Percentiles rank a stretch among this genome's conserved stretches.
phyloP scores from a whole-genome alignment of 2,329 filamentous ascomycete species.

The Cercospora beticola region DNA sequence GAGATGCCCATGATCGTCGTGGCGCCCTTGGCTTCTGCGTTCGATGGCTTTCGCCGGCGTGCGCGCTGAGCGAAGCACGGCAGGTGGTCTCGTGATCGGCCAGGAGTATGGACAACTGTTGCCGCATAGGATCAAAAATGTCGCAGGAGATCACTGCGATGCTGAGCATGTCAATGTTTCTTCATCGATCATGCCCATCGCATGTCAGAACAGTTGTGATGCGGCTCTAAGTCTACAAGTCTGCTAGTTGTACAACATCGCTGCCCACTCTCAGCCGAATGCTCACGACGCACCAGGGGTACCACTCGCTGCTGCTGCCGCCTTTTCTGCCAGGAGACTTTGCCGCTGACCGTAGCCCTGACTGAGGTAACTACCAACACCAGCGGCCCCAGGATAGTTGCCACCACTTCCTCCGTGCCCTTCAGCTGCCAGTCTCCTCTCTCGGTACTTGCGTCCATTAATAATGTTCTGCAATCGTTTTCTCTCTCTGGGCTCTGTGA shows the following conservation, averaged over 20 bases:
- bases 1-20: not conserved
- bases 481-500: conserved; percentile 40
- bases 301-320: not conserved
- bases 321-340: conserved; percentile 9
- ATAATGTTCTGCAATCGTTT: conserved; percentile 43
- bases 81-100: conserved; percentile 13
- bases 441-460: conserved; percentile 43
- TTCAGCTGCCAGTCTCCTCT: conserved; percentile 39
- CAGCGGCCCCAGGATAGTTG: conserved; percentile 38
- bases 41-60: not conserved
- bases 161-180: not conserved
- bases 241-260: not conserved
- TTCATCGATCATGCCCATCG: not conserved
- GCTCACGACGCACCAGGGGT: conserved; percentile 1
- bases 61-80: not conserved
- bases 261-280: not conserved
- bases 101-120: not conserved
- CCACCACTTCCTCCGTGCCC: conserved; percentile 37
- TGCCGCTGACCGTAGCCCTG: conserved; percentile 27
- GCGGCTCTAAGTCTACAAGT: not conserved
- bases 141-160: not conserved
- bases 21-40: not conserved
- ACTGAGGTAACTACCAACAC: conserved; percentile 35
- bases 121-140: not conserved
- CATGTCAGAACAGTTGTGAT: not conserved